These are phyloP conservation scores for Chlorella vulgaris DNA, from an alignment of 139 green algal genomes.

Conservation along the genomic window DNA sequence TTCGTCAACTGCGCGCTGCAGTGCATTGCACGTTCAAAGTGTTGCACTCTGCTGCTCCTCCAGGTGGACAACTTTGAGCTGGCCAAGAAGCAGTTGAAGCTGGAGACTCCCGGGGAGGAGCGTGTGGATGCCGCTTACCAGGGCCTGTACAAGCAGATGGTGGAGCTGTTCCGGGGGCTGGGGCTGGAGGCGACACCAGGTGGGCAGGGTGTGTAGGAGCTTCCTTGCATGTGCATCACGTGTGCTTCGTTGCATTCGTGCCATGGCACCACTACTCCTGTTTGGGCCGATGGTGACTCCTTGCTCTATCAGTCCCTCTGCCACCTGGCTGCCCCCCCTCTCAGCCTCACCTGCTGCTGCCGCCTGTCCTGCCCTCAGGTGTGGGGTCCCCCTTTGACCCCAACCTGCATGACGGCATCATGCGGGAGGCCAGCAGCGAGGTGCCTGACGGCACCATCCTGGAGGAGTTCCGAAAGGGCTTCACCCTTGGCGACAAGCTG, in stretches of 20 bases:
- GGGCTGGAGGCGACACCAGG: conserved; percentile 87
- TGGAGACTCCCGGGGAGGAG: conserved; percentile 88
- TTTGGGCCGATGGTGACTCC: no score
- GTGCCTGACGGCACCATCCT: conserved; percentile 85
- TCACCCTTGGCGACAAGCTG: conserved; percentile 84
- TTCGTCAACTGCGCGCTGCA: no score
- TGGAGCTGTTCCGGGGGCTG: conserved; percentile 86
- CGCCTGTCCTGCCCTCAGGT: not conserved
- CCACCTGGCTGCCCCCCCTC: not conserved
- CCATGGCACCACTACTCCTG: no score
- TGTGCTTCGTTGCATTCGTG: no score
- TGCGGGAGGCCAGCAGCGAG: conserved; percentile 79
- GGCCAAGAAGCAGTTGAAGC: conserved; percentile 81
- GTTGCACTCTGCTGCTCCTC: no score
- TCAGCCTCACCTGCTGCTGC: not conserved
- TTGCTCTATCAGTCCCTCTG: not conserved
- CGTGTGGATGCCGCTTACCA: conserved; percentile 93
- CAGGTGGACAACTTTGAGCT: conserved; percentile 96
- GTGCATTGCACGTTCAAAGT: no score
- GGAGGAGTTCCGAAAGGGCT: conserved; percentile 95
- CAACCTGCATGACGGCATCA: conserved; percentile 95
- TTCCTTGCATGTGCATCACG: no score
- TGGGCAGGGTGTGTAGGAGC: not conserved
- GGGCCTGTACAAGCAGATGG: conserved; percentile 95
- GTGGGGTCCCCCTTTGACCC: conserved; percentile 93